Conservation (phyloP, 257 asterid species). For the Galeopsis tetrahit region DNA sequence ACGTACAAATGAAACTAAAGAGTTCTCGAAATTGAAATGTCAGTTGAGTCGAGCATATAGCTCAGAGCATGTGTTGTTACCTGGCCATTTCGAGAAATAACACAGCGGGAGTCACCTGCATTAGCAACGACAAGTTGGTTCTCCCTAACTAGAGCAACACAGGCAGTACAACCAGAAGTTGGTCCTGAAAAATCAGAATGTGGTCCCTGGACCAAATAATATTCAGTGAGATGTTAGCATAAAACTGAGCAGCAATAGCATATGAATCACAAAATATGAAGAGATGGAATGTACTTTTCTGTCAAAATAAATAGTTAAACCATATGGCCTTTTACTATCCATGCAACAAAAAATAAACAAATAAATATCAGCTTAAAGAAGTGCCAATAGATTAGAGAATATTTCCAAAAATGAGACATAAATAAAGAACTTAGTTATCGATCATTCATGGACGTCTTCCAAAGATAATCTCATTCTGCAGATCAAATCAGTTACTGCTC, state of each 20-base stretch:
- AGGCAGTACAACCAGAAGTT: constrained; percentile 93
- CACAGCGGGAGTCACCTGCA: constrained; percentile 99
- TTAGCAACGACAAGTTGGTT: constrained; percentile 88
- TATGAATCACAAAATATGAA: not conserved
- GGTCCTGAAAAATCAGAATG: constrained; percentile 98
- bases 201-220: constrained; percentile 68
- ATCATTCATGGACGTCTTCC: not conserved
- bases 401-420: not conserved
- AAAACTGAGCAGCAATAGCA: constrained; percentile 7
- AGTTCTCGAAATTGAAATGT: constrained; percentile 16
- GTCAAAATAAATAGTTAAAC: not conserved
- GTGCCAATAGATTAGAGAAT: not conserved
- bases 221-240: constrained; percentile 22
- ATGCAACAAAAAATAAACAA: not conserved
- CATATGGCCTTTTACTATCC: not conserved
- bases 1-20: constrained; percentile 1
- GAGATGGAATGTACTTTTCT: not conserved
- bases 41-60: constrained; percentile 6
- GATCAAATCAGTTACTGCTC: not conserved
- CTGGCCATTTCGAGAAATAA: constrained; percentile 97
- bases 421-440: constrained; percentile 9
- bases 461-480: constrained; percentile 3
- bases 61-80: constrained; percentile 41
- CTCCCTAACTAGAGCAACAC: constrained; percentile 83
- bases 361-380: not conserved